These are phyloP conservation scores for Sarocladium brachiariae DNA, from an alignment of 2,329 filamentous ascomycete species.

Conservation along the genomic window DNA sequence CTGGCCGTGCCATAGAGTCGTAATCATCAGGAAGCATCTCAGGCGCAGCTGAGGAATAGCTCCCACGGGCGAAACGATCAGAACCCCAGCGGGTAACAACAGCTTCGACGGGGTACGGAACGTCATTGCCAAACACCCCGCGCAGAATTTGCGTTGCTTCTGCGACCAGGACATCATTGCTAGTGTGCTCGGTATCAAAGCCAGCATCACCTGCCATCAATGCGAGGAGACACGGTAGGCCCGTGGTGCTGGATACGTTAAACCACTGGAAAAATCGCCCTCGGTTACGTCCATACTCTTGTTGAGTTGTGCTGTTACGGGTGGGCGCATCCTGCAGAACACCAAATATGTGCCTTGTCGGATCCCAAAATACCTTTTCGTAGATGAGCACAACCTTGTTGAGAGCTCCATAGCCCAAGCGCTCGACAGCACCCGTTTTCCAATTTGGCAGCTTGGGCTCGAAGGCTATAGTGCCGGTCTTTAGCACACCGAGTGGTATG, in stretches of 20 bases:
- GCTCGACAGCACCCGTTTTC: slow-evolving; percentile 73
- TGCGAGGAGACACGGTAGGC: slow-evolving; percentile 79
- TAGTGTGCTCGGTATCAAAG: slow-evolving; percentile 72
- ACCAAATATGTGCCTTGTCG: slow-evolving; percentile 86
- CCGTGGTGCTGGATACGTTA: slow-evolving; percentile 86
- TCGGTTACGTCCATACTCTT: slow-evolving; percentile 69
- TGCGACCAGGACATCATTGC: slow-evolving; percentile 66
- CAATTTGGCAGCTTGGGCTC: slow-evolving; percentile 82
- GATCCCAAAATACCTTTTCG: slow-evolving; percentile 84
- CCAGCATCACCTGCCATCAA: slow-evolving; percentile 95
- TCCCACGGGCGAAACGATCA: slow-evolving; percentile 86
- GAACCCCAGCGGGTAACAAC: slow-evolving; percentile 90
- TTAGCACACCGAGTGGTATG: slow-evolving; percentile 83
- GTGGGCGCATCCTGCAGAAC: slow-evolving; percentile 70
- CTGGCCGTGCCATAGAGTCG: slow-evolving; percentile 75
- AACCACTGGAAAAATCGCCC: slow-evolving; percentile 98
- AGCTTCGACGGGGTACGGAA: slow-evolving; percentile 75
- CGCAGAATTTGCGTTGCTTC: slow-evolving; percentile 77
- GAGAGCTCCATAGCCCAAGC: slow-evolving; percentile 85
- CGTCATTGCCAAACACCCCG: slow-evolving; percentile 62
- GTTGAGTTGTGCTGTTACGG: slow-evolving; percentile 65
- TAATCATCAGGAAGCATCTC: slow-evolving; percentile 82
- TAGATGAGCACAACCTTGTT: slow-evolving; percentile 96
- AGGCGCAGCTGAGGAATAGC: slow-evolving; percentile 89
- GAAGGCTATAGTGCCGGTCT: slow-evolving; percentile 75